Percentiles rank a stretch among this genome's conserved stretches.
phyloP scores from a whole-genome alignment of 2,329 filamentous ascomycete species.

The Scopulariopsis brevicaulis region DNA sequence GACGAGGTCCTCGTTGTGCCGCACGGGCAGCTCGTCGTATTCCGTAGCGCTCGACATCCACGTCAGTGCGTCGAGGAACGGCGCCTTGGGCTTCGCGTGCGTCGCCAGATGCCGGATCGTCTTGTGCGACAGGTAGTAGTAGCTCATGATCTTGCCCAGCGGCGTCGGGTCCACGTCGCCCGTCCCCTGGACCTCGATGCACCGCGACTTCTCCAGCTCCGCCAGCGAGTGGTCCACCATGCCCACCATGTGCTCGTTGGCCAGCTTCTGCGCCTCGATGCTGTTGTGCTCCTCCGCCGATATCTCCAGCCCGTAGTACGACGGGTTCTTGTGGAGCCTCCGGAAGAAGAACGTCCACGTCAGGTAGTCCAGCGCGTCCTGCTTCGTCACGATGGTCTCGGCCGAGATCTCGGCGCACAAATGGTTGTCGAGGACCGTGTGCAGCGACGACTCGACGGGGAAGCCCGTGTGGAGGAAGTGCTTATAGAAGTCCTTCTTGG shows the following conservation, averaged over 20 bases:
- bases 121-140: constrained; percentile 95
- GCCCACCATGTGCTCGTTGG: constrained; percentile 89
- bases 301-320: constrained; percentile 93
- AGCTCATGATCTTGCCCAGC: constrained; percentile 96
- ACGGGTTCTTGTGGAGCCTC: constrained; percentile 92
- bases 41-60: constrained; percentile 94
- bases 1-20: constrained; percentile 96
- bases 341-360: constrained; percentile 99
- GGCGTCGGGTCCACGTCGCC: constrained; percentile 85
- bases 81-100: constrained; percentile 63
- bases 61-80: constrained; percentile 70
- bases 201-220: constrained; percentile 75
- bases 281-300: constrained; percentile 87
- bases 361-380: constrained; percentile 93
- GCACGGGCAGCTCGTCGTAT: constrained; percentile 94
- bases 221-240: constrained; percentile 79
- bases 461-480: constrained; percentile 98
- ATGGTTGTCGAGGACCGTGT: constrained; percentile 96
- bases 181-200: constrained; percentile 71
- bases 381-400: constrained; percentile 84
- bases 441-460: constrained; percentile 89
- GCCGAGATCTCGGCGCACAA: constrained; percentile 89
- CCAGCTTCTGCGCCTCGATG: constrained; percentile 70
- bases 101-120: constrained; percentile 79
- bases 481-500: constrained; percentile 99